Base-by-base conservation (phyloP, 768 basidiomycete species). In the Auriscalpium microsporum region DNA sequence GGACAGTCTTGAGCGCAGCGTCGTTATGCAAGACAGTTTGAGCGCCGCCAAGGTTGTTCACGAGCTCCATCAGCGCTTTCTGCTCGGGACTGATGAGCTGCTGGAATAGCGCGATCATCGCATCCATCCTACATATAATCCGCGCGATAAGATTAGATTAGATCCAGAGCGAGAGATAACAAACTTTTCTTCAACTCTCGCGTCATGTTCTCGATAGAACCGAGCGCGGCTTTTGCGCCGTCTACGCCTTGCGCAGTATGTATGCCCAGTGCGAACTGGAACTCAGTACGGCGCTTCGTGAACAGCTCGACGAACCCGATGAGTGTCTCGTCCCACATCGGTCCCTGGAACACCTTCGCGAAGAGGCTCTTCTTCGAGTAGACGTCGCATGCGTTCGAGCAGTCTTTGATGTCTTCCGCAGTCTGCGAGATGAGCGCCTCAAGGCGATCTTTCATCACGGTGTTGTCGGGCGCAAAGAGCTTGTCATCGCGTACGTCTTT, bases 321-420 rank as follows among this genome's bases (percentile, higher is more conserved):
- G 21, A 69, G 59, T 8, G 47, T 58, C 23, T 40, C 47, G 45
- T 68, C 65, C 68, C 69, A 69, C 16, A 57, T 23, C 4, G 62
- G 58, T 10, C 65, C 59, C 35, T 65, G 56, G 33, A 69, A 42
- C 4, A 70, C 61, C 55, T 64, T 62, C 42, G 59, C 59, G 37
- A 68, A 47, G 8, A 65, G 53, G 10, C 46, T 56, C 61, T 65
- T 69, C 59, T 65, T 66, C 3, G 58, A 52, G 52, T 69, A 70
- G 4, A 64, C 61, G 53, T 69, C 67, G 53, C 69, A 70, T 3
- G 60, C 51, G 38, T 67, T 69, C 10, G 61, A 64, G 55, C 69
- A 70, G n/a, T 63, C 45, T 49, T 63, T 62, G 57, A 70, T 69
- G 35, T 69, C 66, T 8, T 63, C 42, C 6, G 28, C 28, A 28